Percentiles rank a stretch among this genome's conserved stretches.
These are phyloP conservation scores for Phellinidium pouzarii DNA, from an alignment of 1,284 basidiomycete species.

Conservation along the genomic window DNA sequence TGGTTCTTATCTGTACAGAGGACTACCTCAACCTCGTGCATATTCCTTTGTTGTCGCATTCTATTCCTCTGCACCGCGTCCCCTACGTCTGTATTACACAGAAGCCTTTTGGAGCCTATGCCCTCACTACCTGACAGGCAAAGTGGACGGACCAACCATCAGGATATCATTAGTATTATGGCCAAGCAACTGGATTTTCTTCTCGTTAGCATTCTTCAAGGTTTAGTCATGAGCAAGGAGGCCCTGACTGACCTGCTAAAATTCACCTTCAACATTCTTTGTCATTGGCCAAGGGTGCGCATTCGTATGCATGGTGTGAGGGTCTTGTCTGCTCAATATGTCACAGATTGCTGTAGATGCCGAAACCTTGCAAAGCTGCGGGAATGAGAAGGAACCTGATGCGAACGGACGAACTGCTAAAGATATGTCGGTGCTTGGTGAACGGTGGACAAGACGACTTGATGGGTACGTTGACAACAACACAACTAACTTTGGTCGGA, in stretches of 20 bases:
- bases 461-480: conserved; percentile 44
- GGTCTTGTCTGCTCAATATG: conserved; percentile 25
- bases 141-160: conserved; percentile 25
- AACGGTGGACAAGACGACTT: conserved; percentile 35
- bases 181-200: conserved; percentile 49
- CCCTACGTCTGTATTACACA: conserved; percentile 23
- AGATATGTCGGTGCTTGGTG: conserved; percentile 22
- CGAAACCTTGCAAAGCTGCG: conserved; percentile 2
- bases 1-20: conserved; percentile 37
- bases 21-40: conserved; percentile 50
- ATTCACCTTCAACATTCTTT: conserved; percentile 66
- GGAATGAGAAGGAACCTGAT: conserved; percentile 4
- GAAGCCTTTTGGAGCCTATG: conserved; percentile 16
- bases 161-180: conserved; percentile 53
- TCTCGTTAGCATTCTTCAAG: conserved; percentile 38
- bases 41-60: conserved; percentile 70
- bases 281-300: conserved; percentile 59
- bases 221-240: conserved; percentile 53
- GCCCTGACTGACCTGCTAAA: conserved; percentile 74
- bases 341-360: conserved; percentile 34
- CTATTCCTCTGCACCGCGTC: conserved; percentile 67
- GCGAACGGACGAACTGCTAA: not conserved
- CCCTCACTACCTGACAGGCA: conserved; percentile 49
- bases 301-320: not conserved
- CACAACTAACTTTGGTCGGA: not conserved